Percentiles rank a stretch among this genome's conserved stretches.
These are phyloP conservation scores for Alternaria metachromatica DNA, from an alignment of 2,329 filamentous ascomycete genomes.

Conservation along the genomic window DNA sequence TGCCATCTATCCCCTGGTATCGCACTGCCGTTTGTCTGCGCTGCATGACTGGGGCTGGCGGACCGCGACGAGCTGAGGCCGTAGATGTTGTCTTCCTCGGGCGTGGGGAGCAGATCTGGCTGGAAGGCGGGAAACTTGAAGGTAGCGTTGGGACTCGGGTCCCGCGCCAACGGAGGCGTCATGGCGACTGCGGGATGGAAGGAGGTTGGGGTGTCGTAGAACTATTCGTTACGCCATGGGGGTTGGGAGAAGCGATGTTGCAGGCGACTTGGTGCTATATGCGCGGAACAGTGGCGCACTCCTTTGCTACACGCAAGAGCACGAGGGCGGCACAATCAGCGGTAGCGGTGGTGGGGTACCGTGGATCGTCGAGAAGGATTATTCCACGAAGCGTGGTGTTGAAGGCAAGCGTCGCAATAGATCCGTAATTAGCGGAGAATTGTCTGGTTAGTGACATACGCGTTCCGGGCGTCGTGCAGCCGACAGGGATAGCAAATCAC, in stretches of 20 bases:
- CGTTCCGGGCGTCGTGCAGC: conserved; percentile 27
- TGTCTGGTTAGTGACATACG: conserved; percentile 23
- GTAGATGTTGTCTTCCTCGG: conserved; percentile 43
- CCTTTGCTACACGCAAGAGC: not conserved
- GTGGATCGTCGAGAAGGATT: conserved; percentile 4
- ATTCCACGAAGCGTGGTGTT: conserved; percentile 16
- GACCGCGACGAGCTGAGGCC: conserved; percentile 44
- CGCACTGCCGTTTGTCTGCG: conserved; percentile 36
- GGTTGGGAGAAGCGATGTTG: conserved; percentile 14
- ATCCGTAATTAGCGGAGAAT: conserved; percentile 26
- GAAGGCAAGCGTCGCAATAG: conserved; percentile 24
- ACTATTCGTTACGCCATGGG: conserved; percentile 42
- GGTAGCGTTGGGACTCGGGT: conserved; percentile 43
- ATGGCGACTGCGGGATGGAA: conserved; percentile 31
- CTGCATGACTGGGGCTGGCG: conserved; percentile 36
- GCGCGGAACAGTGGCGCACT: conserved; percentile 5
- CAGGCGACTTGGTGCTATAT: not conserved
- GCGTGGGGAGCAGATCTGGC: conserved; percentile 49
- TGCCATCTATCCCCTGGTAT: conserved; percentile 65
- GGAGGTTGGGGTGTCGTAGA: conserved; percentile 19
- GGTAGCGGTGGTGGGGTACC: conserved; percentile 2
- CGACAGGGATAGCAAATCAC: conserved; percentile 19
- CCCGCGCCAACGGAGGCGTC: conserved; percentile 37
- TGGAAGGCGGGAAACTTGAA: conserved; percentile 57
- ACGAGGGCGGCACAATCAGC: not conserved